Percentiles rank a stretch among this genome's conserved stretches.
Conservation (phyloP, 2,329 filamentous ascomycete genomes). For the Diaporthe velutina region DNA sequence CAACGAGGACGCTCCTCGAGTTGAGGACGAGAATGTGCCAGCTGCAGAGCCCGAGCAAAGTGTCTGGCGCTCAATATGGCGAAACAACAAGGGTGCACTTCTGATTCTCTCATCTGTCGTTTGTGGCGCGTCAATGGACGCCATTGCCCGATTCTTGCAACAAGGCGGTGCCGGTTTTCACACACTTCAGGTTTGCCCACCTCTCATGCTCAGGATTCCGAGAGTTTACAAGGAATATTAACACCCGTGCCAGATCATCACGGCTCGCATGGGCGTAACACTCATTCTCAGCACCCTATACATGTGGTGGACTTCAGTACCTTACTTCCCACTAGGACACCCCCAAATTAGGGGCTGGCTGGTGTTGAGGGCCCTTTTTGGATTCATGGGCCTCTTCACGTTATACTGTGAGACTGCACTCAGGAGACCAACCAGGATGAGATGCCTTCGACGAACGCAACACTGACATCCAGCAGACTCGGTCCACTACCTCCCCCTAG, state of each 20-base stretch:
- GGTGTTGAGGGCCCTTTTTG: constrained; percentile 36
- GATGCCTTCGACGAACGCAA: neutral
- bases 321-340: constrained; percentile 37
- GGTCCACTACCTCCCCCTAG: constrained; percentile 77
- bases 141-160: constrained; percentile 36
- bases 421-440: neutral
- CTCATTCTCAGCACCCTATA: constrained; percentile 31
- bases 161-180: constrained; percentile 36
- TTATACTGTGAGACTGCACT: constrained; percentile 33
- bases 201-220: too few species aligned
- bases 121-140: constrained; percentile 38
- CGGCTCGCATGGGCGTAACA: constrained; percentile 37
- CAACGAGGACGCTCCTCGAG: neutral
- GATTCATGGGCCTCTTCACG: constrained; percentile 38
- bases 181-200: constrained; percentile 30
- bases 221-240: neutral
- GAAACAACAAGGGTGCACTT: constrained; percentile 38
- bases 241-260: constrained; percentile 28
- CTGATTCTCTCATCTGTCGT: constrained; percentile 36
- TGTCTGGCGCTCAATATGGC: constrained; percentile 34
- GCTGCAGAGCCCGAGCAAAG: neutral
- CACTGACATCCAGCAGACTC: constrained; percentile 51
- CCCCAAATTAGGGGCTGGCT: constrained; percentile 37
- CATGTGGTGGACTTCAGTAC: constrained; percentile 38
- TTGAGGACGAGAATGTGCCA: neutral